Conservation (phyloP, 2,329 filamentous ascomycete genomes). For the Aspergillus sp. region DNA sequence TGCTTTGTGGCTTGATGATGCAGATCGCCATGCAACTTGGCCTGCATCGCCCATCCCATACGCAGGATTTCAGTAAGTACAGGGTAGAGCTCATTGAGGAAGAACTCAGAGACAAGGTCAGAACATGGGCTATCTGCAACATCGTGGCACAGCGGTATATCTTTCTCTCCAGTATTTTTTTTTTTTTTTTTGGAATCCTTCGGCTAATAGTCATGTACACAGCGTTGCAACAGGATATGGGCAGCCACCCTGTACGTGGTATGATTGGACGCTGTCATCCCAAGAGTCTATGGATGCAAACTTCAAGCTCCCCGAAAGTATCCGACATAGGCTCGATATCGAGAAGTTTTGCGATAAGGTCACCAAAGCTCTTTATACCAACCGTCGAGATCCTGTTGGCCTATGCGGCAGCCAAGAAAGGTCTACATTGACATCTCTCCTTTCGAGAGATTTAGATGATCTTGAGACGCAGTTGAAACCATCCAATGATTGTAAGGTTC, state of each 20-base stretch:
- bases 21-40: conserved; percentile 68
- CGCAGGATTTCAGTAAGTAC: conserved; percentile 56
- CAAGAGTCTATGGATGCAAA: conserved; percentile 45
- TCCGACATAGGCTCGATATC: conserved; percentile 54
- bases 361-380: conserved; percentile 57
- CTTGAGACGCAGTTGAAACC: conserved; percentile 52
- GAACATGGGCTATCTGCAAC: conserved; percentile 68
- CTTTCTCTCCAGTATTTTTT: background rate
- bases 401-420: conserved; percentile 47
- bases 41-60: conserved; percentile 63
- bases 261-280: conserved; percentile 57
- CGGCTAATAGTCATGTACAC: conserved; percentile 3
- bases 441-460: conserved; percentile 49
- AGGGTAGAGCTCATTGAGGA: conserved; percentile 57
- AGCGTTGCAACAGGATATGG: conserved; percentile 68
- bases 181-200: background rate
- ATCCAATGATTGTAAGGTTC: conserved; percentile 40
- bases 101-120: conserved; percentile 62
- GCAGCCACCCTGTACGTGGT: conserved; percentile 62
- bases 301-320: conserved; percentile 52
- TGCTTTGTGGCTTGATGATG: conserved; percentile 66
- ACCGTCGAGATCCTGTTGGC: conserved; percentile 55
- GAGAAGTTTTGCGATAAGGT: conserved; percentile 61
- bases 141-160: conserved; percentile 64
- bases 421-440: conserved; percentile 44